Evolutionary conservation across 2,329 filamentous ascomycete species (phyloP).

Genomic region (Capronia coronata): DNA sequence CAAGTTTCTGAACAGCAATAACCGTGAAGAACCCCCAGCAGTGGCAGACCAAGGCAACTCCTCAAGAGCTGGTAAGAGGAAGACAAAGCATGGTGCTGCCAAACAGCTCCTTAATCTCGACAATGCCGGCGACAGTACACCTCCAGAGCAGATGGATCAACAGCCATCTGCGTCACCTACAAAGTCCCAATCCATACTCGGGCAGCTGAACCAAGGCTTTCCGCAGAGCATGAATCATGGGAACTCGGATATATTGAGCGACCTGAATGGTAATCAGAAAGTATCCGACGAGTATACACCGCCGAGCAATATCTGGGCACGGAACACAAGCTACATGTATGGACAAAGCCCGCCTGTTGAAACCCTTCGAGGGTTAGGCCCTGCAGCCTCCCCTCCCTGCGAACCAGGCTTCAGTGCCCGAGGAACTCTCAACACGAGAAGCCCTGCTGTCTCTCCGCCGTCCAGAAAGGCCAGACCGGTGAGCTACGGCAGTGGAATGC

Average conservation of each 20-base stretch:
- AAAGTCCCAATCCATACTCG: conserved; percentile 17
- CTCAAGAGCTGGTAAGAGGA: conserved; percentile 22
- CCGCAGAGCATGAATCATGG: conserved; percentile 10
- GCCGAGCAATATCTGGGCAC: conserved; percentile 20
- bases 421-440: conserved; percentile 37
- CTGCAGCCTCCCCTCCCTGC: conserved; percentile 37
- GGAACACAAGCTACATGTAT: conserved; percentile 14
- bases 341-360: conserved; percentile 22
- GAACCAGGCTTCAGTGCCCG: conserved; percentile 36
- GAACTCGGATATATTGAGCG: conserved; percentile 15
- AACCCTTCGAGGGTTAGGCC: conserved; percentile 16
- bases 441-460: conserved; percentile 41
- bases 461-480: conserved; percentile 37
- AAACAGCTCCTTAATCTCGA: conserved; percentile 18
- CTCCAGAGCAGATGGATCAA: conserved; percentile 17
- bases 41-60: conserved; percentile 18
- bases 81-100: conserved; percentile 25
- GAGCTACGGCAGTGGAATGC: conserved; percentile 39
- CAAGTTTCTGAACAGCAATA: neutral
- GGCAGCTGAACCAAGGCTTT: conserved; percentile 17
- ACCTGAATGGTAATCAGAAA: conserved; percentile 22
- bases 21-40: conserved; percentile 8
- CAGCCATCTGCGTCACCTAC: conserved; percentile 11
- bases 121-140: conserved; percentile 18
- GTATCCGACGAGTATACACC: conserved; percentile 28